Conservation (phyloP, 352 stramenopile genomes). For the Phytophthora pisi region DNA sequence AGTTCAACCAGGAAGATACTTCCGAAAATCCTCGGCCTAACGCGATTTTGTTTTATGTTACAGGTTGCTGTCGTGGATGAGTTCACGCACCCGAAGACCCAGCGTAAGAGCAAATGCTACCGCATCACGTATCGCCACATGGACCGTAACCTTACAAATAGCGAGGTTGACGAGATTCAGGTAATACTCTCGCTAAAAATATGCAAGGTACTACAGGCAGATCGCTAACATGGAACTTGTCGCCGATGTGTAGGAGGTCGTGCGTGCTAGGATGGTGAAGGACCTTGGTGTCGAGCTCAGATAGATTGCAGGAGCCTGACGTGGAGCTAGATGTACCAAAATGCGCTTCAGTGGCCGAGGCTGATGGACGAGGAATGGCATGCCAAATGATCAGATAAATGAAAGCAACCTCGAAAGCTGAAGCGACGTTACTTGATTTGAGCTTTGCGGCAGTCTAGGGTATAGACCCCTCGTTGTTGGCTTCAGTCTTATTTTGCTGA, state of each 20-base stretch:
- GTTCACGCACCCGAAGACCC: constrained; percentile 98
- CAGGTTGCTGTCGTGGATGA: constrained; percentile 92
- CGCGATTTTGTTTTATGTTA: not conserved
- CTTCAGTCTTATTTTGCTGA: constrained; percentile 17
- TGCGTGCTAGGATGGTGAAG: constrained; percentile 79
- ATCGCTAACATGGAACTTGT: not conserved
- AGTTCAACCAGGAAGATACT: not conserved
- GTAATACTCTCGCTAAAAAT: constrained; percentile 28
- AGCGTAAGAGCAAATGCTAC: constrained; percentile 96
- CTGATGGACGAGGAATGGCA: not conserved
- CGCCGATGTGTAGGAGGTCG: constrained; percentile 44
- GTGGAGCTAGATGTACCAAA: constrained; percentile 12
- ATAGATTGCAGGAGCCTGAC: constrained; percentile 51
- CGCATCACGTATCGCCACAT: constrained; percentile 99
- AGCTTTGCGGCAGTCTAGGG: not conserved
- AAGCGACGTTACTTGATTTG: not conserved
- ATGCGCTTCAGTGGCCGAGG: not conserved
- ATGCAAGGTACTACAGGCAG: not conserved
- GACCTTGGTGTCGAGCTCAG: constrained; percentile 92
- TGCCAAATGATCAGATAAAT: not conserved
- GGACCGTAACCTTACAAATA: constrained; percentile 98
- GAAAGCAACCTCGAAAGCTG: not conserved
- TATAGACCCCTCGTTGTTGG: not conserved
- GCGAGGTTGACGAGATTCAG: constrained; percentile 98
- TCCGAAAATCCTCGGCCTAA: constrained; percentile 1